A percentile compares a stretch with the other conserved stretches of the same genome.
Conservation (phyloP, 2,329 filamentous ascomycete species). For the Cladobotryum mycophilum region DNA sequence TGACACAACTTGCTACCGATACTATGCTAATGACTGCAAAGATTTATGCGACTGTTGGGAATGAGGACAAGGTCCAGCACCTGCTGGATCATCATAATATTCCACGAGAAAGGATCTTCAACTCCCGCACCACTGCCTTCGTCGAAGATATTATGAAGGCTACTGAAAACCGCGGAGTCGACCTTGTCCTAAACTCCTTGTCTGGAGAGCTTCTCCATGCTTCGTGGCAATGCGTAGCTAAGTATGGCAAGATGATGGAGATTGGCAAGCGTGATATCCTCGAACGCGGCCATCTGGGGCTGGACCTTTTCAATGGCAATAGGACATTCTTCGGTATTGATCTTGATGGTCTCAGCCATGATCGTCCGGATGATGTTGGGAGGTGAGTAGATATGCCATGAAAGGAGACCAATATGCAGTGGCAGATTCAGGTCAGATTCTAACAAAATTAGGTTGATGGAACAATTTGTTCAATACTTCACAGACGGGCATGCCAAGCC, state of each 20-base stretch:
- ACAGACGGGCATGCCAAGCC: constrained; percentile 8
- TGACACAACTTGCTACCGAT: too few relatives aligned
- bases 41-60: constrained; percentile 28
- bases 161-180: constrained; percentile 26
- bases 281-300: constrained; percentile 34
- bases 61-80: constrained; percentile 27
- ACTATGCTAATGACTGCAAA: too few relatives aligned
- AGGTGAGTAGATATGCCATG: too few relatives aligned
- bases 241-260: constrained; percentile 39
- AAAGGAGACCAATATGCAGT: not conserved
- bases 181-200: constrained; percentile 35
- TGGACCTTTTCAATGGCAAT: constrained; percentile 37
- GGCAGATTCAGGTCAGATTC: not conserved
- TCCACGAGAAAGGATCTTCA: constrained; percentile 27
- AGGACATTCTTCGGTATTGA: constrained; percentile 31
- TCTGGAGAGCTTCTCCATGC: constrained; percentile 35
- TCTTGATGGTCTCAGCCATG: not conserved
- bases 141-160: constrained; percentile 18
- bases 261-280: constrained; percentile 39
- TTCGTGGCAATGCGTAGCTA: constrained; percentile 38
- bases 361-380: not conserved
- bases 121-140: constrained; percentile 28
- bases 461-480: too few relatives aligned
- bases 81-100: constrained; percentile 27
- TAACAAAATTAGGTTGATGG: too few relatives aligned